Evolutionary conservation across 495 filamentous ascomycete genomes (phyloP), one percentile per base, ranked within the genome.

Genomic region (Neurospora discreta): DNA sequence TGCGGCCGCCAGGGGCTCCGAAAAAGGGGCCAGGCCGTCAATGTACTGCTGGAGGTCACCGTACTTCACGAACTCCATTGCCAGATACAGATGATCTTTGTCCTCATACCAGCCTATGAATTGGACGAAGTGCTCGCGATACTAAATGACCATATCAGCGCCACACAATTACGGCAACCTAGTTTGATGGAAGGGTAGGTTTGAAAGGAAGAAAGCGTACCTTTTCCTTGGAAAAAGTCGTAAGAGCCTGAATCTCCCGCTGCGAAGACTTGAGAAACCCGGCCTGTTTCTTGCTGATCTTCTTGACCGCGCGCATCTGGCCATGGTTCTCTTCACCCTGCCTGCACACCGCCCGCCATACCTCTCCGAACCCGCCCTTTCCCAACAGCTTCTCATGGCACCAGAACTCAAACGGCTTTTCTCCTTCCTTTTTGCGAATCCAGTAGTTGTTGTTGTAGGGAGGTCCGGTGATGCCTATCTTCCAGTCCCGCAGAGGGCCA

Each of bases 41-140:
- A 77, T 67, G 68, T 80, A 75, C 16, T 36, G 71, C 43, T 79
- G 71, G 68, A 82, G 73, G 65, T 81, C 79, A 16, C 81, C 81
- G 36, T 75, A 72, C n/a, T 74, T 69, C 39, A 81, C 69, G 71
- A 82, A 82, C 68, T 85, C 83, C 84, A 84, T 84, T 20, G 80
- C 73, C 15, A 85, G 73, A 71, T 74, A 84, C 23, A 85, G 60
- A 9, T 71, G 33, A 18, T 77, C 68, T 23, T 79, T 74, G 11
- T 10, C 71, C 26, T 73, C 71, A 70, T 80, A 85, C 84, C 84
- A 85, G 10, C 82, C 36, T 7, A 38, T 38, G 36, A 38, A 38
- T 16, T 78, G 75, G 4, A 83, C 79, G 42, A 81, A 81, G 70
- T 69, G 73, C 3, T 58, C 67, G 11, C 30, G 52, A 44, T 77